Conservation (phyloP, 306 rosid species). For the Coriaria nepalensis region DNA sequence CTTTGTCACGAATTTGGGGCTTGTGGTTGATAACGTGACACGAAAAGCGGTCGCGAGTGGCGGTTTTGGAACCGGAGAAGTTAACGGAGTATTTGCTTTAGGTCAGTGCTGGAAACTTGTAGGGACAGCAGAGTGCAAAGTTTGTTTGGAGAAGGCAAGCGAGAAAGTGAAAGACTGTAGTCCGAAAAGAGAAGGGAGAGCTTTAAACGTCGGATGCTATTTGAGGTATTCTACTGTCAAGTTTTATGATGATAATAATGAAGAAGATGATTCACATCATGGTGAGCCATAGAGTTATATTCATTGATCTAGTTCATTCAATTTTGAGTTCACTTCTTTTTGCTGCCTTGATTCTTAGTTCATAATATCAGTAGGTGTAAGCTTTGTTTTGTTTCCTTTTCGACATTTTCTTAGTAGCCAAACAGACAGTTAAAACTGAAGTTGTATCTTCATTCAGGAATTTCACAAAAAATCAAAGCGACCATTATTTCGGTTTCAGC, state of each 20-base stretch:
- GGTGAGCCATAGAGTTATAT: conserved; percentile 19
- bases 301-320: not conserved
- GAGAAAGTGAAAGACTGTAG: conserved; percentile 26
- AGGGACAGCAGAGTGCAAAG: conserved; percentile 28
- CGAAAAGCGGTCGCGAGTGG: conserved; percentile 17
- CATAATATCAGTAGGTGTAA: too few species aligned
- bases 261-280: conserved; percentile 7
- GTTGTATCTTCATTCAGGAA: conserved; percentile 20
- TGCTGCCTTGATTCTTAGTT: too few species aligned
- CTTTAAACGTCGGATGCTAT: conserved; percentile 73
- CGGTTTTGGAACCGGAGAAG: conserved; percentile 36
- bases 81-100: conserved; percentile 44
- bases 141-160: conserved; percentile 49
- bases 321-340: too few species aligned
- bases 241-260: conserved; percentile 27
- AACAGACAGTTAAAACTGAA: not conserved
- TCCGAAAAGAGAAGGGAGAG: conserved; percentile 54
- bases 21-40: conserved; percentile 24
- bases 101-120: conserved; percentile 78
- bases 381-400: not conserved
- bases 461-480: conserved; percentile 26
- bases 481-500: conserved; percentile 41
- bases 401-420: conserved; percentile 8
- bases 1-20: conserved; percentile 16
- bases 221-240: conserved; percentile 57